Evolutionary conservation across 2,329 filamentous ascomycete genomes (phyloP), one percentile per base, ranked within the genome.

Genomic region (Malbranchea zuffiana): DNA sequence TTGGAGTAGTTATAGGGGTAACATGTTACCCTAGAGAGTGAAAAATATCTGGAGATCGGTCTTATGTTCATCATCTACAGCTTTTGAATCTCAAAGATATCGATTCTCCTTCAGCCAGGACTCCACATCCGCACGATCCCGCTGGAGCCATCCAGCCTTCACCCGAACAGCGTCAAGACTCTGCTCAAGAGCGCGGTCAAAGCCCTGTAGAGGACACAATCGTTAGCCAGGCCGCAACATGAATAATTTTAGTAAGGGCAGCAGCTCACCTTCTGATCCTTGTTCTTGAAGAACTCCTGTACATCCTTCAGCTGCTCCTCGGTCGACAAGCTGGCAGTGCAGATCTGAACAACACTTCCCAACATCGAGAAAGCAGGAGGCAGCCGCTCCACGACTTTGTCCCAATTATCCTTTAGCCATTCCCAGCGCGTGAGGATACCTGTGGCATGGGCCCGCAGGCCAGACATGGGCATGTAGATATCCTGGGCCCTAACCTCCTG

Each of bases 401-500:
- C 82, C 86, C 88, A 96, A 63, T 93, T 90, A 47, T 78, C 70
- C 55, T 78, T 82, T 67, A 93, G 70, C 82, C 84, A 96, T 12
- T 59, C 61, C 72, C 82, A 95, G 40, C 94, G 71, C 5, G 82
- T 82, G 40, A 82, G 68, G 39, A 93, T 81, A 48, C 88, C 88
- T 28, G 78, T 75, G 5, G 76, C 66, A 55, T 92, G 84, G 36
- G 74, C 74, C 41, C 87, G 76, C 18, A 96, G 72, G 5, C 82
- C 82, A 21, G 76, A 74, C 25, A 90, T 74, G 1, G 88, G 87
- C 56, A 94, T 77, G 65, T 94, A 95, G 46, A 95, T 78, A 59
- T 96, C 88, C 60, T 95, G 88, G 46, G 82, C 85, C 68, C 92
- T 93, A 61, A 95, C 81, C 48, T 93, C 80, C 44, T 79, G 75